Conservation (phyloP, 2,329 filamentous ascomycete species). For the Sordariomycetes sp. region DNA sequence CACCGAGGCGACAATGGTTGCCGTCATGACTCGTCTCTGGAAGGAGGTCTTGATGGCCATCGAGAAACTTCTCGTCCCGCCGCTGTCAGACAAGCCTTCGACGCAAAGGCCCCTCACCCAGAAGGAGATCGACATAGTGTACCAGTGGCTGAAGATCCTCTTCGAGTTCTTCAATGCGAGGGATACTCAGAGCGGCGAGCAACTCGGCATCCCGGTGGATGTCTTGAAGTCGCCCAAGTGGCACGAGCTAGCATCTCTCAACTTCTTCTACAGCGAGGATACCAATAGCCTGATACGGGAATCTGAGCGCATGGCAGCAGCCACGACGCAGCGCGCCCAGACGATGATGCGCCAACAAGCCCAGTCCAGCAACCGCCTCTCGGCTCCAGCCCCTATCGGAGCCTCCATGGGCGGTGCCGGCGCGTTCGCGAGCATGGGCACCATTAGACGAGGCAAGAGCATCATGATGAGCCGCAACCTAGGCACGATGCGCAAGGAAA, state of each 20-base stretch:
- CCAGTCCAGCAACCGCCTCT: slow-evolving; percentile 51
- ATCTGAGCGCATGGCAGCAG: slow-evolving; percentile 91
- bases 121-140: slow-evolving; percentile 88
- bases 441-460: slow-evolving; percentile 57
- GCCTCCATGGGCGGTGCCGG: slow-evolving; percentile 21
- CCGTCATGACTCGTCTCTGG: slow-evolving; percentile 96
- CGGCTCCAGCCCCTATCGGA: slow-evolving; percentile 46
- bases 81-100: slow-evolving; percentile 88
- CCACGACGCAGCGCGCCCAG: slow-evolving; percentile 66
- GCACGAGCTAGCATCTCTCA: slow-evolving; percentile 89
- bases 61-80: slow-evolving; percentile 81
- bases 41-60: slow-evolving; percentile 93
- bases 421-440: slow-evolving; percentile 55
- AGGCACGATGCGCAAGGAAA: slow-evolving; percentile 90
- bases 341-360: slow-evolving; percentile 47
- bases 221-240: slow-evolving; percentile 96
- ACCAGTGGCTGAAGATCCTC: slow-evolving; percentile 83
- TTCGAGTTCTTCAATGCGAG: slow-evolving; percentile 92
- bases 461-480: slow-evolving; percentile 93
- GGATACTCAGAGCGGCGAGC: slow-evolving; percentile 71
- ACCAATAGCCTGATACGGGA: slow-evolving; percentile 86
- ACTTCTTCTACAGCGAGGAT: slow-evolving; percentile 97
- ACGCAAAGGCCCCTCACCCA: slow-evolving; percentile 72
- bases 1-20: slow-evolving; percentile 91
- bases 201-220: slow-evolving; percentile 79